A percentile compares a stretch with the other conserved stretches of the same genome.
Evolutionary conservation across 2,329 filamentous ascomycete species (phyloP).

Genomic region (Sporothrix phasma): DNA sequence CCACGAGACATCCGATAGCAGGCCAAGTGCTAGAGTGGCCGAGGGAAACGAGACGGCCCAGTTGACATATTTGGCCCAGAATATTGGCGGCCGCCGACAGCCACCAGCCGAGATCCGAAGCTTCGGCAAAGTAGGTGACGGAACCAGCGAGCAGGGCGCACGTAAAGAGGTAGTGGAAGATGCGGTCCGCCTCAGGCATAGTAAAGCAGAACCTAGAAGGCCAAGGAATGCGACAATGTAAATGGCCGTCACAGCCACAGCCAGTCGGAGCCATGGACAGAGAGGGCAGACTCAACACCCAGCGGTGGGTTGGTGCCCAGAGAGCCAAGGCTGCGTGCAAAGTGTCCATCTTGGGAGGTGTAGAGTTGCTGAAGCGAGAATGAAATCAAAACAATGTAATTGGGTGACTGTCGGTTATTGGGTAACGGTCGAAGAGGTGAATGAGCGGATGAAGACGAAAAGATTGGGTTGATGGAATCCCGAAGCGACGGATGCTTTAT

Average conservation of each 20-base stretch:
- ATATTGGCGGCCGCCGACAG: slow-evolving; percentile 38
- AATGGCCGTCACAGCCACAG: slow-evolving; percentile 42
- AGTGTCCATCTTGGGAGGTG: background rate
- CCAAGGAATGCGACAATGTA: slow-evolving; percentile 36
- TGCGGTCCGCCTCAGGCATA: slow-evolving; percentile 37
- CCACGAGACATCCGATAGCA: slow-evolving; percentile 44
- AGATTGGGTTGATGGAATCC: background rate
- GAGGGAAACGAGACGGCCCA: slow-evolving; percentile 44
- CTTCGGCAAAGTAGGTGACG: slow-evolving; percentile 43
- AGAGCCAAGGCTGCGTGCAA: slow-evolving; percentile 17
- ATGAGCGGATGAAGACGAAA: background rate
- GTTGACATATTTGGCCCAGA: slow-evolving; percentile 46
- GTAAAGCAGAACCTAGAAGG: slow-evolving; percentile 33
- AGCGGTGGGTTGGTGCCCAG: slow-evolving; percentile 37
- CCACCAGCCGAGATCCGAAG: slow-evolving; percentile 39
- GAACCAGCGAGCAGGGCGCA: slow-evolving; percentile 39
- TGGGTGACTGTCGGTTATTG: too few relatives aligned
- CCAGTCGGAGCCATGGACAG: slow-evolving; percentile 42
- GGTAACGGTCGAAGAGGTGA: background rate
- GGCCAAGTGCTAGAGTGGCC: slow-evolving; percentile 36
- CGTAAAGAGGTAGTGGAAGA: slow-evolving; percentile 48
- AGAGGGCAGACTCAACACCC: slow-evolving; percentile 30
- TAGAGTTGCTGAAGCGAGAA: background rate
- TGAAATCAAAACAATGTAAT: too few relatives aligned
- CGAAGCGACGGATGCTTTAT: background rate